These are phyloP conservation scores for Erythrobasidium hasegawianum DNA, from an alignment of 1,284 basidiomycete genomes.

Conservation along the genomic window DNA sequence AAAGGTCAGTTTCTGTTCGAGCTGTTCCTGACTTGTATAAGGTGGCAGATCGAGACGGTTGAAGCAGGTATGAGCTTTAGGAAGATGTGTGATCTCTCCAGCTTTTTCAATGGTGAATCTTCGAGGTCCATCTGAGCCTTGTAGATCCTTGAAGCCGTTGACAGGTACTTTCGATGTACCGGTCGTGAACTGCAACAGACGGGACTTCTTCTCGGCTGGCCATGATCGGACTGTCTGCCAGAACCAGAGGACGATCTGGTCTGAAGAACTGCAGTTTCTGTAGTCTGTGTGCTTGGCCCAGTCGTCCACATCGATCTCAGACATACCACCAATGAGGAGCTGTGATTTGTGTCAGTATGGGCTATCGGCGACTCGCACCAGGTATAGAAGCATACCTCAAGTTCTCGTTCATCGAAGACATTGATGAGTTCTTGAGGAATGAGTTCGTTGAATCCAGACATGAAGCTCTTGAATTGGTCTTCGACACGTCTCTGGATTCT, in stretches of 20 bases:
- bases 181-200: conserved; percentile 92
- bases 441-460: conserved; percentile 90
- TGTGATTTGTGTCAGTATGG: not conserved
- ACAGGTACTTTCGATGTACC: conserved; percentile 96
- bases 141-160: conserved; percentile 98
- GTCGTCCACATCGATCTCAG: conserved; percentile 80
- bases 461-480: conserved; percentile 94
- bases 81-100: conserved; percentile 31
- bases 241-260: conserved; percentile 85
- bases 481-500: conserved; percentile 88
- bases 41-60: conserved; percentile 73
- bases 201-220: conserved; percentile 93
- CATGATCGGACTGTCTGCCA: conserved; percentile 96
- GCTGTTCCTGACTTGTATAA: conserved; percentile 81
- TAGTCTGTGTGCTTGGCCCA: conserved; percentile 63
- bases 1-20: conserved; percentile 83
- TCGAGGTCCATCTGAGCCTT: conserved; percentile 92
- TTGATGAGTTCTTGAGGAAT: conserved; percentile 92
- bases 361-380: not conserved
- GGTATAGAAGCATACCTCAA: conserved; percentile 56
- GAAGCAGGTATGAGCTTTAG: conserved; percentile 60
- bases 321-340: conserved; percentile 95
- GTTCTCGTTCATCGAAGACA: conserved; percentile 96
- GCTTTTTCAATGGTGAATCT: conserved; percentile 94
- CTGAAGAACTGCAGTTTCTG: conserved; percentile 53